Evolutionary conservation across 2,329 filamentous ascomycete genomes (phyloP), one percentile per base, ranked within the genome.

Genomic region (Raffaelea arxii): DNA sequence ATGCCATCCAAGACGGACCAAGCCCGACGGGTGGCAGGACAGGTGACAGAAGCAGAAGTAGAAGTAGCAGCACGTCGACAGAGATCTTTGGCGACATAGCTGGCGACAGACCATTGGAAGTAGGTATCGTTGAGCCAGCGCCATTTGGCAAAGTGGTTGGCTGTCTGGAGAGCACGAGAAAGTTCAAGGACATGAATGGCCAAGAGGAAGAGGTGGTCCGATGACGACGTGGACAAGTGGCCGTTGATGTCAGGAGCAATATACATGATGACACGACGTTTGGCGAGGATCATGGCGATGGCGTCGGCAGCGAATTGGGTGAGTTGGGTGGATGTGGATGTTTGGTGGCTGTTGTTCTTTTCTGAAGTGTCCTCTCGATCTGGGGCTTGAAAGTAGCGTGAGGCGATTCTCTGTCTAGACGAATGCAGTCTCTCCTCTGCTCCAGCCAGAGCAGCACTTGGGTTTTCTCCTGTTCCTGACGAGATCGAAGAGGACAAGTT

Each of bases 91-190:
- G 24, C 43, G 43, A 45, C 36, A 19, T 30, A 45, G 36, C 36
- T 25, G 24, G 43, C 43, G 4, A 45, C 43, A 21, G 23, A 40
- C 43, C 43, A 45, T 37, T 45, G 43, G 36, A 45, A 45, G 43
- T 45, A 45, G 18, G 43, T 45, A 10, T 25, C 25, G 19, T 25
- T 45, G 24, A 45, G 43, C 43, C 43, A 45, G 43, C 43, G 43
- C 43, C 43, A 45, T 21, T 38, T 38, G 12, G 25, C 43, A 32
- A 45, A 45, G 6, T 19, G 36, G 3, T 25, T 24, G 9, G 9
- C 25, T 12, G 43, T 45, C 43, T 45, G 43, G 16, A 45, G 43
- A 6, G 35, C 23, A 11, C 36, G 35, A 4, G 43, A 45, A 6
- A 45, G 43, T 25, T 45, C 43, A 12, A 45, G 43, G 22, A 45